Evolutionary conservation across 1,284 basidiomycete genomes (phyloP).

Genomic region (Ganoderma sinense): DNA sequence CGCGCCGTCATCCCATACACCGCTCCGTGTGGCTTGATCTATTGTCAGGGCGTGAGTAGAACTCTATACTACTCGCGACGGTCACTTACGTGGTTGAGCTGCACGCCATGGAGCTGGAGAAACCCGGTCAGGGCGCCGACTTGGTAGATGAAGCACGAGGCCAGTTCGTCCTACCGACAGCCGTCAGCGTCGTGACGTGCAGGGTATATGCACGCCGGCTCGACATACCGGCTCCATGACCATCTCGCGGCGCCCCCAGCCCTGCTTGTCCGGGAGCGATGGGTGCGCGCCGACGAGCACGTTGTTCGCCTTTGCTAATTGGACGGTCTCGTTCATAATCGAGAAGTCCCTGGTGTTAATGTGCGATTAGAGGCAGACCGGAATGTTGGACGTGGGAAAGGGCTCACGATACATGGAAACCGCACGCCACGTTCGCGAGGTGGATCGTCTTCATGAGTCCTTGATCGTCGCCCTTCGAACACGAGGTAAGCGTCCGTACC

Average conservation of each 20-base stretch:
- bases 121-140: constrained; percentile 67
- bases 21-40: constrained; percentile 64
- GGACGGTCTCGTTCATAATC: constrained; percentile 67
- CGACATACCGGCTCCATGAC: constrained; percentile 56
- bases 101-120: constrained; percentile 54
- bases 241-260: constrained; percentile 72
- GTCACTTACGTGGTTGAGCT: constrained; percentile 56
- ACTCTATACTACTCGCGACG: no score
- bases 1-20: constrained; percentile 63
- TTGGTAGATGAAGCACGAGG: constrained; percentile 67
- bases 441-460: constrained; percentile 69
- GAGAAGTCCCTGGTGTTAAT: constrained; percentile 55
- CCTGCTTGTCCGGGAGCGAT: constrained; percentile 67
- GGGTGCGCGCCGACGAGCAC: constrained; percentile 69
- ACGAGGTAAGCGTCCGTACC: not conserved
- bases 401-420: constrained; percentile 67
- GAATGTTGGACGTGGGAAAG: not conserved
- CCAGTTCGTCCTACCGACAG: constrained; percentile 57
- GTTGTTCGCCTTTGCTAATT: constrained; percentile 56
- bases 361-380: not conserved
- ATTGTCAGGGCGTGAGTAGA: constrained; percentile 46
- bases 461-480: constrained; percentile 61
- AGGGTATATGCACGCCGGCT: not conserved
- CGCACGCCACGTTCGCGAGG: constrained; percentile 69
- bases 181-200: not conserved